phyloP scores from a whole-genome alignment of 1,284 basidiomycete species.

The Ceratobasidium papillatum region DNA sequence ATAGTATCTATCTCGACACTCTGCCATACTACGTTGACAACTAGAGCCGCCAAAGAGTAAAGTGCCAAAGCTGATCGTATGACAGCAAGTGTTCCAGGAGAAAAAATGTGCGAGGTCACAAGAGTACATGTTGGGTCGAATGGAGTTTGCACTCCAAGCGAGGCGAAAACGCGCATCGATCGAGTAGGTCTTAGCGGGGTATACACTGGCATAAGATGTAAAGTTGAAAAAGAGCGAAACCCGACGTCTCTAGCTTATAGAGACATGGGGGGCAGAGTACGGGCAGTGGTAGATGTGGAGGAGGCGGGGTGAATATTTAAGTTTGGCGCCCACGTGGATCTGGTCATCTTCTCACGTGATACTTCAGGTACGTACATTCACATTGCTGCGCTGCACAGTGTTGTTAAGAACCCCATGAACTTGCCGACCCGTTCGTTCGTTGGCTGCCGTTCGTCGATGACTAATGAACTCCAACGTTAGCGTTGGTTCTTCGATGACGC shows the following conservation, averaged over 20 bases:
- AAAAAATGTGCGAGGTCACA: constrained; percentile 68
- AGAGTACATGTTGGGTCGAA: constrained; percentile 65
- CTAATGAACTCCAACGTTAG: no score
- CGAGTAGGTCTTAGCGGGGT: not conserved
- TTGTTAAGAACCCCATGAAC: no score
- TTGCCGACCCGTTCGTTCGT: no score
- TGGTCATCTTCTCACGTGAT: not conserved
- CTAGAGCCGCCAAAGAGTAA: constrained; percentile 61
- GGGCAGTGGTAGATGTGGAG: not conserved
- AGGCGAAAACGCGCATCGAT: constrained; percentile 43
- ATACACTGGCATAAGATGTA: not conserved
- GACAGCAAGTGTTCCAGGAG: constrained; percentile 58
- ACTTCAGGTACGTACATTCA: not conserved
- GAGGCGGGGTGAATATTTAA: constrained; percentile 8
- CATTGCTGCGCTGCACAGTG: no score
- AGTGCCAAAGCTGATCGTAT: constrained; percentile 62
- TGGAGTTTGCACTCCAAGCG: constrained; percentile 49
- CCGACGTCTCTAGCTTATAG: constrained; percentile 6
- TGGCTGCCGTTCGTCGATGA: no score
- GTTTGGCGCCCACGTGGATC: not conserved
- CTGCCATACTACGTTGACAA: constrained; percentile 59
- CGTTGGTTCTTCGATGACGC: no score
- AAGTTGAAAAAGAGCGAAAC: not conserved
- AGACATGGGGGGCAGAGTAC: constrained; percentile 6
- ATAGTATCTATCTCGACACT: constrained; percentile 50